Percentiles rank a stretch among this genome's conserved stretches.
These are phyloP conservation scores for Neopestalotiopsis sp. DNA, from an alignment of 2,329 filamentous ascomycete species.

Conservation along the genomic window DNA sequence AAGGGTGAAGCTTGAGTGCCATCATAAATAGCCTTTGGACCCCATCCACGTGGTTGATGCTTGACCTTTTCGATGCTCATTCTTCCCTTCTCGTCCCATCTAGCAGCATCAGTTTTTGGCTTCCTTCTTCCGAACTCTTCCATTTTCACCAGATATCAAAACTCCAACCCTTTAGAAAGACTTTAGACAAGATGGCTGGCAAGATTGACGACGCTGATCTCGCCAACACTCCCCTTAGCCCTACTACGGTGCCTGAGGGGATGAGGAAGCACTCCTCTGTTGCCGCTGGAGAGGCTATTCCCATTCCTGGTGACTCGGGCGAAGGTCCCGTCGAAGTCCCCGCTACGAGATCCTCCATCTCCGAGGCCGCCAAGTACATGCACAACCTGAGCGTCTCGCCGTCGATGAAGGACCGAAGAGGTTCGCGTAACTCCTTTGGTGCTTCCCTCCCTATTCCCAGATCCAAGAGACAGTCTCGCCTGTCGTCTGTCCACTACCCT, in stretches of 20 bases:
- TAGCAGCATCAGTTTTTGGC: not conserved
- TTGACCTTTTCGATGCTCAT: constrained; percentile 3
- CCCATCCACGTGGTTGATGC: constrained; percentile 8
- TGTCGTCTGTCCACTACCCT: constrained; percentile 61
- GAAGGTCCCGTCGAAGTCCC: constrained; percentile 70
- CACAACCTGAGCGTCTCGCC: constrained; percentile 72
- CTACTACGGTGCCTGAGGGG: constrained; percentile 27
- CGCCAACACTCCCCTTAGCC: constrained; percentile 38
- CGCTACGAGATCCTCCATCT: constrained; percentile 69
- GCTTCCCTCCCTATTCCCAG: constrained; percentile 74
- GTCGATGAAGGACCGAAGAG: constrained; percentile 69
- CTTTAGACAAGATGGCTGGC: constrained; percentile 57
- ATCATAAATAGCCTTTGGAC: constrained; percentile 7
- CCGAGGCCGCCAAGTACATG: constrained; percentile 73
- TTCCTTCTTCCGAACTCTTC: not conserved
- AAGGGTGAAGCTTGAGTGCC: constrained; percentile 1
- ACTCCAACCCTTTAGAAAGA: constrained; percentile 20
- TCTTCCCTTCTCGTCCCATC: not conserved
- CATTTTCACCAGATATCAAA: not conserved
- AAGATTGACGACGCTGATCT: constrained; percentile 63
- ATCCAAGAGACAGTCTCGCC: constrained; percentile 70
- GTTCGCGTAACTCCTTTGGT: constrained; percentile 78
- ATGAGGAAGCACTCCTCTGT: constrained; percentile 6
- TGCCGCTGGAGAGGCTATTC: constrained; percentile 27
- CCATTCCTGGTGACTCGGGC: constrained; percentile 49